Conservation (phyloP, 2,329 filamentous ascomycete species). For the Thelonectria blattea region DNA sequence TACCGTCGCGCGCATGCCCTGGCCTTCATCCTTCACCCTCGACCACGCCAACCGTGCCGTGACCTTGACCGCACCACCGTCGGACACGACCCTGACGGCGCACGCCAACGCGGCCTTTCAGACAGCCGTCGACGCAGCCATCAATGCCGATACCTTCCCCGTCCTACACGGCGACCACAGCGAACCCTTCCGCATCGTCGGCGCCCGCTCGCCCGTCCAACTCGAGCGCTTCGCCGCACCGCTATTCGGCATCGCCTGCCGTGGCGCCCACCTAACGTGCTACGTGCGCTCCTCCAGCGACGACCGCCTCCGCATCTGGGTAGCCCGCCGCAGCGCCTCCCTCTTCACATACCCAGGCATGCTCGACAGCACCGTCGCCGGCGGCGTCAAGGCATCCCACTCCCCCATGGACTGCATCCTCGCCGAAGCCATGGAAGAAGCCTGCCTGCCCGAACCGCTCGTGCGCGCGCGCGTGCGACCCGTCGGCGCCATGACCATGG, state of each 20-base stretch:
- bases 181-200: constrained; percentile 51
- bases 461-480: constrained; percentile 36
- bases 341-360: constrained; percentile 77
- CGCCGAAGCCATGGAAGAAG: constrained; percentile 77
- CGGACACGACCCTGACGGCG: constrained; percentile 31
- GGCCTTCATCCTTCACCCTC: constrained; percentile 49
- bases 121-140: constrained; percentile 46
- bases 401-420: constrained; percentile 71
- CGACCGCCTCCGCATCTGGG: constrained; percentile 69
- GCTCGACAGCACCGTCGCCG: constrained; percentile 82
- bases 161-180: constrained; percentile 48
- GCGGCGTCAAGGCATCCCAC: constrained; percentile 73
- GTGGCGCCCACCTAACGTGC: constrained; percentile 71
- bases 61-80: constrained; percentile 38
- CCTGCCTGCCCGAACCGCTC: constrained; percentile 46
- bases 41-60: constrained; percentile 42
- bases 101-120: constrained; percentile 50
- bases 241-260: constrained; percentile 71
- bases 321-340: constrained; percentile 67
- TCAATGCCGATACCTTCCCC: constrained; percentile 46
- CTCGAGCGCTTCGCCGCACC: constrained; percentile 68
- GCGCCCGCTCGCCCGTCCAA: constrained; percentile 44
- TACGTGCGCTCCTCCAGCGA: constrained; percentile 50
- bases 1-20: constrained; percentile 55
- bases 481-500: constrained; percentile 45